Evolutionary conservation across 768 basidiomycete genomes (phyloP).

Genomic region (Rhodosporidiobolus sp.): DNA sequence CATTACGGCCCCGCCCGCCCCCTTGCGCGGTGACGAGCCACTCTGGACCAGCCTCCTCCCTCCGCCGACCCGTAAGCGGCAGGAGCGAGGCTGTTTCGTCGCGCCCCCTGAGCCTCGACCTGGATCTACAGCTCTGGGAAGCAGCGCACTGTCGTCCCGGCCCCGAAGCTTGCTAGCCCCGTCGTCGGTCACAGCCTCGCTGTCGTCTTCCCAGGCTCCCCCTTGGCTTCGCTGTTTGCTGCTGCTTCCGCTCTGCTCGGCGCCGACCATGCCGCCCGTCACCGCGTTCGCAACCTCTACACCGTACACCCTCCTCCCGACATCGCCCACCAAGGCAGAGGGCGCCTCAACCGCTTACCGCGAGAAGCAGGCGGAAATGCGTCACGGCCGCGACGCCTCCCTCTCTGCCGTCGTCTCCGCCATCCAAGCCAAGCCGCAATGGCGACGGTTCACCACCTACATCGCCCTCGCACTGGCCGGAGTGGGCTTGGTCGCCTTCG

Average conservation of each 20-base stretch:
- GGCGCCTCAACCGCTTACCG: conserved; percentile 7
- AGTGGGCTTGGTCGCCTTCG: background rate
- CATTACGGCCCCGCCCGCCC: too few relatives aligned
- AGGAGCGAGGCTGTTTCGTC: too few relatives aligned
- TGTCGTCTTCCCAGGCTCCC: background rate
- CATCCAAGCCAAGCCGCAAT: background rate
- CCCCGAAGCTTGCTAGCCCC: background rate
- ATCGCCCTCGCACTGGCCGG: background rate
- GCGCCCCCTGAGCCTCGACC: too few relatives aligned
- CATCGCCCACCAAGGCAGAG: conserved; percentile 3
- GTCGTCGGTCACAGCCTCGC: background rate
- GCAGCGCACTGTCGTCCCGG: background rate
- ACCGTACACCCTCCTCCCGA: conserved; percentile 21
- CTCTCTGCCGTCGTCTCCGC: too few relatives aligned
- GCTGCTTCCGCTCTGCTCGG: background rate
- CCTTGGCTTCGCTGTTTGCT: background rate
- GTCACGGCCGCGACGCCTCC: background rate
- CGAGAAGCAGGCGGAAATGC: conserved; percentile 14
- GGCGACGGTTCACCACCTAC: background rate
- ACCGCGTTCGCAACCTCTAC: background rate
- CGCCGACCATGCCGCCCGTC: background rate
- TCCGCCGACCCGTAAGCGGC: background rate
- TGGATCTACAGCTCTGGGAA: background rate
- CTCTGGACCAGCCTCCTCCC: background rate
- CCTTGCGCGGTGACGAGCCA: too few relatives aligned